Base-by-base conservation (phyloP, 2,329 filamentous ascomycete species). In the Colletotrichum karsti region DNA sequence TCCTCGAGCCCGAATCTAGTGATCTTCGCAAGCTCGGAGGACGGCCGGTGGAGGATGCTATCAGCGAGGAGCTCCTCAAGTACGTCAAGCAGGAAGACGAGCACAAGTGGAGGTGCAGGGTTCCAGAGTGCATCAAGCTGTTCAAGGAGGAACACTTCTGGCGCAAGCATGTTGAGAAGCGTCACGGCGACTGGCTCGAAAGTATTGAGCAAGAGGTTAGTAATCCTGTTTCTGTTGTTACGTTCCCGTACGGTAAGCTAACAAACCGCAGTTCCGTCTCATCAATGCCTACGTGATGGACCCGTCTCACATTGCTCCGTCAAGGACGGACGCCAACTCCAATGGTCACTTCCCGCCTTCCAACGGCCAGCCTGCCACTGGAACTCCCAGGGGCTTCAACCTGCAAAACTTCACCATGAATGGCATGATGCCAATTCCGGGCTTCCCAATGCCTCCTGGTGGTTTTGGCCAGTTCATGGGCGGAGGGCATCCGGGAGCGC, bases 91-190 rank as follows among this genome's bases (percentile, higher is more conserved):
- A 98, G 80, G 96, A 99, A 79, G 97, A 99, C 74, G 95, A 98
- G 79, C 92, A 95, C 75, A 98, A 98, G 78, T 99, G 92, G 86
- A 90, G 97, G 69, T 99, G 96, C 87, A 97, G 96, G 79, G 95
- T 97, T 4, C 95, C 95, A 2, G 95, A 98, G 41, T 99, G 96
- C 80, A 92, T 92, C 10, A 99, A 99, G 81, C 84, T 99, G 7
- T 99, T 99, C 87, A 98, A 98, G 80, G 96, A 96, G 66, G 92
- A 97, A 46, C 90, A 95, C 74, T 99, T 99, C 78, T 99, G 97
- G 95, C 91, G 91, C 75, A 99, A 99, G 84, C 96, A 99, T 75
- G 91, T 98, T 15, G 95, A 98, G 81, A 99, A 99, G 83, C 91
- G 97, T 65, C 96, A 99, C 78, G 79, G 88, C 0, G 95, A 98